Base-by-base conservation (phyloP, 768 basidiomycete species). In the Rhizopogon rudus region DNA sequence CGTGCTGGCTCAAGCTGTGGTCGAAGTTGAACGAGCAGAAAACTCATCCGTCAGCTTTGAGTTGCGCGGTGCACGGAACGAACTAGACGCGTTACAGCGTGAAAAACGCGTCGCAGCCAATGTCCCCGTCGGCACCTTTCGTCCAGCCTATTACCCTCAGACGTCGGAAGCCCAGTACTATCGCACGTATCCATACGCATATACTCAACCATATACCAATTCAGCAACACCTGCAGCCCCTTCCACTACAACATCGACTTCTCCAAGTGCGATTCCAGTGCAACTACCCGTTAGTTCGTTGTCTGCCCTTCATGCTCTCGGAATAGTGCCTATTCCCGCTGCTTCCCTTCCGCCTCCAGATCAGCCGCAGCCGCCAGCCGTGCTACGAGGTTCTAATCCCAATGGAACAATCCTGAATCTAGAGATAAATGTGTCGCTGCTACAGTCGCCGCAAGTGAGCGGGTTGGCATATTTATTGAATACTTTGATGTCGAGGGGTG, bases 391-490 rank as follows among this genome's bases (percentile, higher is more conserved):
- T 29, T 84, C 86, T 1, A 82, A 83, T 3, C 79, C 82, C 6
- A 84, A 88, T 62, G 88, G 88, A 12, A 78, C 81, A 17, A 83
- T 86, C 76, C 68, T 91, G 55, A 87, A 79, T 64, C 71, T 93
- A 52, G 90, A 92, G 59, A 87, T 93, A 64, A 91, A 91, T 57
- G 82, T 91, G 29, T 83, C 84, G 14, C 69, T 85, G 17, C 73
- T 93, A 53, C 86, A 89, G 67, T 76, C 82, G 16, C 74, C 81
- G n/a, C 90, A 92, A 63, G 86, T 88, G 83, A 87, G 78, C 64
- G 87, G 88, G 13, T 62, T 91, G 60, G 87, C 87, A 17, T 72
- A 85, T 58, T 73, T 91, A 10, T 68, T 91, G 57, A 90, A 88
- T 67, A 82, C 85, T 2, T 67, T 91, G 59, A 84, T 88, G 77